Evolutionary conservation across 441 rosid genomes (phyloP).

Genomic region (Hura crepitans): DNA sequence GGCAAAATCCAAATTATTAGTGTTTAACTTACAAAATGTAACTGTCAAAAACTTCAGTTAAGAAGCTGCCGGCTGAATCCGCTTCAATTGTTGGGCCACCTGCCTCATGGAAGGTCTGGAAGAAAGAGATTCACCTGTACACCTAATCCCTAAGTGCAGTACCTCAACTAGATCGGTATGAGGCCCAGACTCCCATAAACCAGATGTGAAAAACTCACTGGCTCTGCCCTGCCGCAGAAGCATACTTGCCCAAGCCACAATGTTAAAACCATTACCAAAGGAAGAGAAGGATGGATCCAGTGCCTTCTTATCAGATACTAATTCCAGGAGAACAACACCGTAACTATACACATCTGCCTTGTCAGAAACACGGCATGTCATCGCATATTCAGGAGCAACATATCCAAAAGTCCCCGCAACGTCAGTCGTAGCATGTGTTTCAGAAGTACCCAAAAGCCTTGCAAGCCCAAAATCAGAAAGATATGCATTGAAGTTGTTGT

Average conservation of each 20-base stretch:
- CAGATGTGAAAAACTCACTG: slow-evolving; percentile 43
- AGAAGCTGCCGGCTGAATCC: slow-evolving; percentile 41
- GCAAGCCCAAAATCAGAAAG: slow-evolving; percentile 57
- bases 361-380: slow-evolving; percentile 55
- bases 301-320: slow-evolving; percentile 52
- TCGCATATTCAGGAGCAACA: slow-evolving; percentile 58
- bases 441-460: slow-evolving; percentile 51
- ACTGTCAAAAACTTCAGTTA: slow-evolving; percentile 29
- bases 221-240: slow-evolving; percentile 42
- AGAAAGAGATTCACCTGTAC: slow-evolving; percentile 48
- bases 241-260: slow-evolving; percentile 52
- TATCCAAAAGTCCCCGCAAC: slow-evolving; percentile 62
- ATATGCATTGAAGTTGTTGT: slow-evolving; percentile 44
- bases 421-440: slow-evolving; percentile 54
- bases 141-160: slow-evolving; percentile 42
- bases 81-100: slow-evolving; percentile 45
- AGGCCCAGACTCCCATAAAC: slow-evolving; percentile 50
- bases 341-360: slow-evolving; percentile 60
- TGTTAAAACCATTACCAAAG: slow-evolving; percentile 51
- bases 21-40: slow-evolving; percentile 27
- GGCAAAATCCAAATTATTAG: slow-evolving; percentile 21
- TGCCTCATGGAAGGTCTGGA: slow-evolving; percentile 56
- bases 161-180: slow-evolving; percentile 42
- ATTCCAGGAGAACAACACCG: slow-evolving; percentile 53
- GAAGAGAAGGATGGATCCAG: slow-evolving; percentile 52